A percentile compares a stretch with the other conserved stretches of the same genome.
Conservation (phyloP, 495 filamentous ascomycete genomes). For the Sordaria brevicollis region DNA sequence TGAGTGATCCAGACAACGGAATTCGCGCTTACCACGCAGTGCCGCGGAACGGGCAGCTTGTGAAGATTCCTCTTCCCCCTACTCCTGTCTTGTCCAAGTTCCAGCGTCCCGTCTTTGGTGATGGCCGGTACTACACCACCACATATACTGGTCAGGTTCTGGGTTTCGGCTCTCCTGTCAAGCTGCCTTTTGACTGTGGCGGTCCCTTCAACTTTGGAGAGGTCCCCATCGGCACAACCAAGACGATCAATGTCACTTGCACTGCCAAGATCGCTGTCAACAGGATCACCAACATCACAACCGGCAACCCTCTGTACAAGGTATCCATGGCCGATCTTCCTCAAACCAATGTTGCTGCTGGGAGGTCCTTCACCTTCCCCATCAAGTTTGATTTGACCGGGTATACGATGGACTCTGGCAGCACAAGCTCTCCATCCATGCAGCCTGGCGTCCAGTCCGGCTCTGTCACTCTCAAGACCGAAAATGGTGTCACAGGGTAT, state of each 20-base stretch:
- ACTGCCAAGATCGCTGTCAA: constrained; percentile 25
- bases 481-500: constrained; percentile 11
- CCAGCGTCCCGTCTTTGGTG: constrained; percentile 29
- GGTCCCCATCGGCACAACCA: constrained; percentile 20
- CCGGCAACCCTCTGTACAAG: constrained; percentile 19
- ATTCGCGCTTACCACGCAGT: constrained; percentile 29
- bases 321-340: constrained; percentile 24
- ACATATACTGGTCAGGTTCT: constrained; percentile 27
- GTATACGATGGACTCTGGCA: constrained; percentile 13
- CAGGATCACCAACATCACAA: constrained; percentile 17
- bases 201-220: constrained; percentile 30
- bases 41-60: constrained; percentile 1
- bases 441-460: constrained; percentile 13
- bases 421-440: constrained; percentile 10
- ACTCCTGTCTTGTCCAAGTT: constrained; percentile 20
- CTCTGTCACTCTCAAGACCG: constrained; percentile 15
- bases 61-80: constrained; percentile 15
- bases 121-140: constrained; percentile 27
- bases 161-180: constrained; percentile 27
- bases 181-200: constrained; percentile 26
- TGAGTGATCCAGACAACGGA: constrained; percentile 30
- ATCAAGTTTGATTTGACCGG: constrained; percentile 27
- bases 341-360: constrained; percentile 16
- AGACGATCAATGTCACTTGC: constrained; percentile 22
- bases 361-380: constrained; percentile 25